Conservation (phyloP, 331 rosid genomes). For the Malus hybrid region DNA sequence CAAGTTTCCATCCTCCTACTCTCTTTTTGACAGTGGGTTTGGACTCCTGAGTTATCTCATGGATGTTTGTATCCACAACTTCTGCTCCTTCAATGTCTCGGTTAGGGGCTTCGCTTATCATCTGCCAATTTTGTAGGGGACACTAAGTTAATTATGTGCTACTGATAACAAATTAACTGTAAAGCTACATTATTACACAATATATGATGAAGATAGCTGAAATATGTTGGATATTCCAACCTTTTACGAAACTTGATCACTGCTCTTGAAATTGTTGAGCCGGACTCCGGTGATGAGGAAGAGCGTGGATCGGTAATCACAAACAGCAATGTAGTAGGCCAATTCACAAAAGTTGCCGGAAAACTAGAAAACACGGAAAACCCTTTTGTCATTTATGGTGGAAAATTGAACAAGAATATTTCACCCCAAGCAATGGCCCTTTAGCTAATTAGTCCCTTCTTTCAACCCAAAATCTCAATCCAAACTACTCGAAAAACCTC, state of each 20-base stretch:
- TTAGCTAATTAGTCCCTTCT: neutral
- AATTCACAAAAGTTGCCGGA: conserved; percentile 1
- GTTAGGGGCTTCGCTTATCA: conserved; percentile 22
- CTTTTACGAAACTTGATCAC: conserved; percentile 51
- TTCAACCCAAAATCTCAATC: neutral
- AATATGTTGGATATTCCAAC: neutral
- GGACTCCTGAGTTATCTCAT: neutral
- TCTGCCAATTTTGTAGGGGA: neutral
- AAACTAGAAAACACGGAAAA: conserved; percentile 1
- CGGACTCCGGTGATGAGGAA: conserved; percentile 36
- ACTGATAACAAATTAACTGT: neutral
- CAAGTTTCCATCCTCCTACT: conserved; percentile 46
- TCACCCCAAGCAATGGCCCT: neutral
- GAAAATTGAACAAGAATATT: neutral
- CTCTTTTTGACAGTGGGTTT: conserved; percentile 9
- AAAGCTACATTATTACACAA: neutral
- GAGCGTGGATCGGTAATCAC: conserved; percentile 19
- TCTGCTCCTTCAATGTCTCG: conserved; percentile 6
- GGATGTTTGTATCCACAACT: neutral
- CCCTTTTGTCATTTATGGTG: conserved; percentile 56
- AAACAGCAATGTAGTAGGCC: conserved; percentile 10
- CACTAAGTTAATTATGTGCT: neutral
- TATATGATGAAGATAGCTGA: neutral
- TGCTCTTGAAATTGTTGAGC: conserved; percentile 21
- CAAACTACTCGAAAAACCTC: neutral